These are phyloP conservation scores for Mycena leptocephala DNA, from an alignment of 768 basidiomycete species.

Conservation along the genomic window DNA sequence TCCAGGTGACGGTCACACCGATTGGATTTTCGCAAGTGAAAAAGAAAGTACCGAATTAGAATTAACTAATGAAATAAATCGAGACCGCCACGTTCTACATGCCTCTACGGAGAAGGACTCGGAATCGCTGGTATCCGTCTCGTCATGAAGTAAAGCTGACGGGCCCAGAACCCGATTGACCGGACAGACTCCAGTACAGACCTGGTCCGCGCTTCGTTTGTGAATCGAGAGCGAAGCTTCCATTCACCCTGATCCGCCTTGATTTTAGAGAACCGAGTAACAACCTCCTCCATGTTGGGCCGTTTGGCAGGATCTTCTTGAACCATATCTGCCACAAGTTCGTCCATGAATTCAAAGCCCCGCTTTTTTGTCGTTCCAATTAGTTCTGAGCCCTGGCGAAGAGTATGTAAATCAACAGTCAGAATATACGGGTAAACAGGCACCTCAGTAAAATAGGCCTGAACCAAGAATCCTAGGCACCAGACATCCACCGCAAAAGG, in stretches of 20 bases:
- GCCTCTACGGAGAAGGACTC: no score
- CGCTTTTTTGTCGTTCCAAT: not conserved
- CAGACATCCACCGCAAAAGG: conserved; percentile 18
- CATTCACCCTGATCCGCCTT: not conserved
- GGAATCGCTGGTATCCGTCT: conserved; percentile 7
- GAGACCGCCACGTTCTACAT: no score
- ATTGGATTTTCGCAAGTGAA: no score
- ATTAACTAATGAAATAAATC: no score
- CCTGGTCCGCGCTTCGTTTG: no score
- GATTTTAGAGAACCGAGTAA: not conserved
- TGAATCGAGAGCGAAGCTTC: conserved; percentile 13
- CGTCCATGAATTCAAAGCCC: conserved; percentile 11
- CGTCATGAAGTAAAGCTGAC: not conserved
- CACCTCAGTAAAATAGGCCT: not conserved
- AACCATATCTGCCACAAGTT: conserved; percentile 3
- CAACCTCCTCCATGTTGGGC: conserved; percentile 9
- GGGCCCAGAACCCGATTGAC: not conserved
- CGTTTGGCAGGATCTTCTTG: conserved; percentile 5
- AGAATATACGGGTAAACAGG: not conserved
- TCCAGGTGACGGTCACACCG: no score
- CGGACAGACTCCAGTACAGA: not conserved
- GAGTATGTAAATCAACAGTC: not conserved
- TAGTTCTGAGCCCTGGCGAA: not conserved
- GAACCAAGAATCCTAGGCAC: conserved; percentile 7
- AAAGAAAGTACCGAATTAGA: no score